Percentiles rank a stretch among this genome's conserved stretches.
Evolutionary conservation across 78 protist species (phyloP).

Genomic region (Chrysochromulina parva): DNA sequence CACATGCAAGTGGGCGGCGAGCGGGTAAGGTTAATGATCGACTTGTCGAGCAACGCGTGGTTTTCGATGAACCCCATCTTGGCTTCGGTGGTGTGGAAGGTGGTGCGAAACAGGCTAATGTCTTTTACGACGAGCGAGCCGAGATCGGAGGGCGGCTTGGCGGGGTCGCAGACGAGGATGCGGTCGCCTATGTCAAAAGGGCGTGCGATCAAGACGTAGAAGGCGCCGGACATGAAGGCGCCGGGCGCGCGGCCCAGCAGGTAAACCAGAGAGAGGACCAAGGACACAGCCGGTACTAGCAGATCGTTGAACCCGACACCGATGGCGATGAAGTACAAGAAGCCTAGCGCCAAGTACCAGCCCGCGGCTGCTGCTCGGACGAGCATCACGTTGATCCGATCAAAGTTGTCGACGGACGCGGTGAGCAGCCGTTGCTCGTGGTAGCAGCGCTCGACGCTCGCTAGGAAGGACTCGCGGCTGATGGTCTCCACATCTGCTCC

Average conservation of each 20-base stretch:
- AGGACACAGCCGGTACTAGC: neutral
- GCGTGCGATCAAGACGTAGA: neutral
- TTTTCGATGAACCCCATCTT: neutral
- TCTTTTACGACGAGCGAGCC: neutral
- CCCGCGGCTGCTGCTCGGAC: neutral
- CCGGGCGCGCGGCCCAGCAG: neutral
- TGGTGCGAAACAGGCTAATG: neutral
- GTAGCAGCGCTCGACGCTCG: neutral
- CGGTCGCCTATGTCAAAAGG: slow-evolving; percentile 18
- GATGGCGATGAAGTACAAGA: neutral
- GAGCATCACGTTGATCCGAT: neutral
- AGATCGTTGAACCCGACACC: neutral
- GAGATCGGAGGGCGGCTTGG: no score
- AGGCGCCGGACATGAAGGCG: neutral
- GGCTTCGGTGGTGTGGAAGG: neutral
- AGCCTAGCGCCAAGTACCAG: neutral
- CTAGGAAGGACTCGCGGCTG: neutral
- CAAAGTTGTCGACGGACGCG: neutral
- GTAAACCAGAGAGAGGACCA: neutral
- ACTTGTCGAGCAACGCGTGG: neutral
- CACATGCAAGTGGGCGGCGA: neutral
- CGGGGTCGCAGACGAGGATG: neutral
- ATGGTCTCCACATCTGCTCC: neutral
- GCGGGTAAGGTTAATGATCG: neutral
- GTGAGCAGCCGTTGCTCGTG: neutral